Percentiles rank a stretch among this genome's conserved stretches.
Evolutionary conservation across 352 stramenopile genomes (phyloP).

Genomic region (Phytophthora ramorum): DNA sequence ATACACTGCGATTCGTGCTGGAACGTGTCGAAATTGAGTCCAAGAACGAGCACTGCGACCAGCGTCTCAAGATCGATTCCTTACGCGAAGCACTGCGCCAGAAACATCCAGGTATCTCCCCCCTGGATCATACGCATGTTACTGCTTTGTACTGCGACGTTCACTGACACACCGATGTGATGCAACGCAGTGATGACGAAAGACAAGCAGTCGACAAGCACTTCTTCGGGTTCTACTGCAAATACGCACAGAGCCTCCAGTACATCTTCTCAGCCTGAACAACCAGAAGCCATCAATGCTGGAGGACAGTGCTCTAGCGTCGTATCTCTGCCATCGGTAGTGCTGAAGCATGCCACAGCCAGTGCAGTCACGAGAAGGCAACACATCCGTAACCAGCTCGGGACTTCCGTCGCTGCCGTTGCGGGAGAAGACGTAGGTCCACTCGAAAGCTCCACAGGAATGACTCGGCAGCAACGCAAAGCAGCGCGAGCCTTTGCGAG

Average conservation of each 20-base stretch:
- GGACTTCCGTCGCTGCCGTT: conserved; percentile 5
- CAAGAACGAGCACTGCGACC: conserved; percentile 49
- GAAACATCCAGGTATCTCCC: conserved; percentile 30
- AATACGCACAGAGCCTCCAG: neutral
- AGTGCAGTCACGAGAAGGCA: conserved; percentile 18
- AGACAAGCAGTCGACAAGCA: conserved; percentile 7
- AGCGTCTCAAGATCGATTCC: conserved; percentile 42
- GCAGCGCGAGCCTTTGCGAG: conserved; percentile 40
- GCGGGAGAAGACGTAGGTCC: conserved; percentile 10
- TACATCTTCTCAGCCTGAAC: neutral
- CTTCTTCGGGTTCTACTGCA: neutral
- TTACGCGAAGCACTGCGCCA: conserved; percentile 32
- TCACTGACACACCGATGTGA: neutral
- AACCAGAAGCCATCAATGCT: neutral
- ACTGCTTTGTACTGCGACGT: neutral
- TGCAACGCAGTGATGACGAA: conserved; percentile 3
- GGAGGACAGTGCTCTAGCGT: neutral
- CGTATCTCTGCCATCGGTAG: conserved; percentile 30
- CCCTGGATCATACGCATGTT: neutral
- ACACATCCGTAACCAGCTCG: conserved; percentile 12
- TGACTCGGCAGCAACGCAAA: conserved; percentile 43
- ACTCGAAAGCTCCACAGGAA: conserved; percentile 14
- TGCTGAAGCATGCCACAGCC: conserved; percentile 24
- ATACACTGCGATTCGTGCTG: conserved; percentile 60
- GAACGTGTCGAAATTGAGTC: conserved; percentile 59